Base-by-base conservation (phyloP, 345 rosid genomes). In the Sisymbrium altissimum region DNA sequence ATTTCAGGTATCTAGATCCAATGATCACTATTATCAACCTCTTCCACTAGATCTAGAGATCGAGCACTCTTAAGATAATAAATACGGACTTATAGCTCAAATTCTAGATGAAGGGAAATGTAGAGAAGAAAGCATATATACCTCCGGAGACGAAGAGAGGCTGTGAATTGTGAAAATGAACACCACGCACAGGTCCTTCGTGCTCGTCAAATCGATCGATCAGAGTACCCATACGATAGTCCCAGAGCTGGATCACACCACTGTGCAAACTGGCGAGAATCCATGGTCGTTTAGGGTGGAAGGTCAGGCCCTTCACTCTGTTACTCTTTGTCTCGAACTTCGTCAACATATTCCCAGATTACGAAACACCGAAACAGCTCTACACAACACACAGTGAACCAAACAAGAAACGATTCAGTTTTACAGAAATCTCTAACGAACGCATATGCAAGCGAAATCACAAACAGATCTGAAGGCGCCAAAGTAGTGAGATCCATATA, bases 211-310 rank as follows among this genome's bases (percentile, higher is more conserved):
- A 92, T 45, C 96, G 74, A 68, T 90, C 98, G 32, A 92, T 92
- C 59, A 92, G 71, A 15, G 96, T 90, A 19, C 96, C 98, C 95
- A 90, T 90, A 2, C 98, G 89, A 60, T 92, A 92, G 78, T 92
- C 98, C 98, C 98, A 92, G 58, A 92, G 87, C 87, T 92, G 98
- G 83, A 92, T 90, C 81, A 92, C 98, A 40, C 98, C 98, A 55
- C 98, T 92, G 82, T 90, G 98, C 33, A 92, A 93, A 84, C 95
- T 90, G 29, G 98, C 95, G 21, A 92, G 86, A 83, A 92, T 92
- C 98, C 98, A 92, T 41, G 96, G 98, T 67, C 96, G 80, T 81
- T 92, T 92, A 57, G 86, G 81, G 64, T 92, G 98, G 74, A 92
- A 92, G 75, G 92, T 90, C 74, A 92, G 84, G 27, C 98, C 98